These are phyloP conservation scores for Fraxinus paxiana DNA, from an alignment of 305 asterid species.

Conservation along the genomic window DNA sequence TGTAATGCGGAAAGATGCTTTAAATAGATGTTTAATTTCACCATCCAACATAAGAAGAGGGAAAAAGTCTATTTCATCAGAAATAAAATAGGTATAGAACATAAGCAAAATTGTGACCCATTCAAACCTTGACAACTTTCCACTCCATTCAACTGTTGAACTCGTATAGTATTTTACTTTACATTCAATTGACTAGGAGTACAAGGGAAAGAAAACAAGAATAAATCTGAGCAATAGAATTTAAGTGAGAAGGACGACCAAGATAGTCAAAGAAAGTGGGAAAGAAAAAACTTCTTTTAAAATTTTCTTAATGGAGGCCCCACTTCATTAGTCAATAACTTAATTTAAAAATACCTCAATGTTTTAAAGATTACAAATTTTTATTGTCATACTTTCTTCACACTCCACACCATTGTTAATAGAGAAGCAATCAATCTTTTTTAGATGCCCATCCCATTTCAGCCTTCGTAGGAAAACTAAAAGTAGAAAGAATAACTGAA, in stretches of 20 bases:
- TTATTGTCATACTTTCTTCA: neutral
- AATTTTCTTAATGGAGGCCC: neutral
- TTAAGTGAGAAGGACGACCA: neutral
- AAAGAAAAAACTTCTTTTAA: neutral
- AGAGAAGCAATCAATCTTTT: neutral
- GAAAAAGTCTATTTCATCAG: neutral
- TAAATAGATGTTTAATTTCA: neutral
- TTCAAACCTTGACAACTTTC: neutral
- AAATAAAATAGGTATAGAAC: neutral
- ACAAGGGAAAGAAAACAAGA: neutral
- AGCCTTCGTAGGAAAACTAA: neutral
- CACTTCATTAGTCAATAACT: neutral
- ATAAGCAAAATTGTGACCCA: neutral
- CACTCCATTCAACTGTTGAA: neutral
- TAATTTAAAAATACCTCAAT: neutral
- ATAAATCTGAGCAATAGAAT: neutral
- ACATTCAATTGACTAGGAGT: neutral
- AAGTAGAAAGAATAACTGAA: neutral
- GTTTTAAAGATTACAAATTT: neutral
- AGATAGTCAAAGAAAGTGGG: neutral
- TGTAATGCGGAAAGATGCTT: neutral
- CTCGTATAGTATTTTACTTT: neutral
- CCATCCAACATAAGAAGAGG: neutral
- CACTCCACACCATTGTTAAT: neutral
- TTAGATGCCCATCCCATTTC: neutral